Percentiles rank a stretch among this genome's conserved stretches.
Conservation (phyloP, 139 green algal genomes). For the Chlamydomonas sp. region DNA sequence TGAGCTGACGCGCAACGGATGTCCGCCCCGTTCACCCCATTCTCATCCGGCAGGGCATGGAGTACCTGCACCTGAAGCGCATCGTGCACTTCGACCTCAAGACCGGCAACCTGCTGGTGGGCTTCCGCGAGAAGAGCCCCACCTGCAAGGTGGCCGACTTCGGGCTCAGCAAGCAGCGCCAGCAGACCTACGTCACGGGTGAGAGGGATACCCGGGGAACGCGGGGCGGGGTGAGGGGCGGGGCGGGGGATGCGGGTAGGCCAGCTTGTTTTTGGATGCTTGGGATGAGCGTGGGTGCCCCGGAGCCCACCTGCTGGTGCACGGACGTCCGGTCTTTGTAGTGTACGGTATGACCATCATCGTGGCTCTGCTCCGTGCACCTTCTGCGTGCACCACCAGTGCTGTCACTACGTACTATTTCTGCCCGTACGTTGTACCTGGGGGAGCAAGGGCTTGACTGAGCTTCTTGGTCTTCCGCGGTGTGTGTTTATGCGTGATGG, state of each 20-base stretch:
- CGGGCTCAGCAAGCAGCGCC: constrained; percentile 74
- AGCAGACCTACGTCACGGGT: constrained; percentile 78
- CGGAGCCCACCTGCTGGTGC: no score
- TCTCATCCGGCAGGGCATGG: constrained; percentile 68
- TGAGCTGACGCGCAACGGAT: neutral
- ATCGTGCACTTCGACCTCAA: constrained; percentile 90
- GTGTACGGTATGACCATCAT: no score
- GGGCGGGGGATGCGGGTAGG: neutral
- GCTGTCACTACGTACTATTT: no score
- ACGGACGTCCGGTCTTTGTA: no score
- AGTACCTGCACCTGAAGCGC: constrained; percentile 71
- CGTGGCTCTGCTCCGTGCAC: no score
- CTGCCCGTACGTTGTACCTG: no score
- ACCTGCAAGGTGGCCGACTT: constrained; percentile 87
- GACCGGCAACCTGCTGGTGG: constrained; percentile 73
- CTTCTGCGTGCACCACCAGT: no score
- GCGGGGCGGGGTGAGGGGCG: neutral
- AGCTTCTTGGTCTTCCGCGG: neutral
- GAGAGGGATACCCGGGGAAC: neutral
- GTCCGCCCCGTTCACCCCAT: neutral
- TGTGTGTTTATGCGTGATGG: no score
- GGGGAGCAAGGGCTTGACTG: no score
- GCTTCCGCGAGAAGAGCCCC: constrained; percentile 66
- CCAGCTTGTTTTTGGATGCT: neutral
- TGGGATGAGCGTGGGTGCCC: no score